Base-by-base conservation (phyloP, 1,284 basidiomycete species). In the Sanghuangporus weigelae region DNA sequence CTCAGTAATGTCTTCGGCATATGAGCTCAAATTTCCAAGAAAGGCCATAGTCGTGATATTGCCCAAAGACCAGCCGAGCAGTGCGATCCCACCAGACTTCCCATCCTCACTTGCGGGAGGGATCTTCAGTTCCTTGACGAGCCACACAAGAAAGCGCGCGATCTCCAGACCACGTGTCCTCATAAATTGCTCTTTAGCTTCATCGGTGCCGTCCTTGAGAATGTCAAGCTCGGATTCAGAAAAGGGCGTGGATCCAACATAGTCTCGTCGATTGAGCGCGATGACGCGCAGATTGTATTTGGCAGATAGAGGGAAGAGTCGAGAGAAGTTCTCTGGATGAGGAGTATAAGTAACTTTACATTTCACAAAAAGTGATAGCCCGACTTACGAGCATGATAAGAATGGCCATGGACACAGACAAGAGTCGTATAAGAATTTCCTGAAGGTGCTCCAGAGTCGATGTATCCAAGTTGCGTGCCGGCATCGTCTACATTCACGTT, bases 211-310 rank as follows among this genome's bases (percentile, higher is more conserved):
- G 3, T 35, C 23, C 19, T 23, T 53, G 16, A 68, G 42, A 16
- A 54, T 21, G 6, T 51, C 31, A 1, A 68, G 38, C 46, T 68
- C 67, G 11, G 57, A 16, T 11, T 12, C 26, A 12, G 66, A 49
- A 26, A 63, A 67, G 7, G 60, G 60, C 19, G 67, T 59, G 10
- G 67, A 68, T 19, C 67, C 65, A 16, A 35, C 38, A 39, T 65
- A 68, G 59, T 68, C 67, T 7, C 67, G 62, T n/a, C 67, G 63
- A 38, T 64, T 67, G 35, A 68, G 59, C 1, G 61, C 60, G 35
- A 66, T 60, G 56, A 66, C 49, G 14, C 64, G 61, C 2, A 66
- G 31, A 40, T 60, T 60, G 54, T 60, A 35, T 36, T 59, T 50
- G 14, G 16, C 36, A 7, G 64, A 62, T 26, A 54, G 38, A 39